These are phyloP conservation scores for Schwanniomyces pseudopolymorphus DNA, from an alignment of 805 yeast genomes.

Conservation along the genomic window DNA sequence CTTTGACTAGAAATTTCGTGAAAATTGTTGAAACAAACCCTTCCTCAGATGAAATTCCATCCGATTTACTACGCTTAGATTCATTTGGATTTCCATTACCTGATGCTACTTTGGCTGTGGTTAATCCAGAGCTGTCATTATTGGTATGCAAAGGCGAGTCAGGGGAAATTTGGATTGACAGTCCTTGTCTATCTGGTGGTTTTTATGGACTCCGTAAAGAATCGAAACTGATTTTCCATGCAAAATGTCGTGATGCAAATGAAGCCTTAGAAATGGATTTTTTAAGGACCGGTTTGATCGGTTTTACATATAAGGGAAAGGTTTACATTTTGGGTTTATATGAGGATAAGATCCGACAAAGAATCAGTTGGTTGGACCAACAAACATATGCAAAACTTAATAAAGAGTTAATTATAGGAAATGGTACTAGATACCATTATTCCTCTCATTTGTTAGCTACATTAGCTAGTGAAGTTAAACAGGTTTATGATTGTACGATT, in stretches of 20 bases:
- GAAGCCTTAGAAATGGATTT: constrained; percentile 76
- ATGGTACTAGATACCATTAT: constrained; percentile 66
- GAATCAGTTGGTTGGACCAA: constrained; percentile 65
- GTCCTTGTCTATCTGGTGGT: constrained; percentile 87
- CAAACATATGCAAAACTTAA: constrained; percentile 29
- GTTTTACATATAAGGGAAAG: constrained; percentile 84
- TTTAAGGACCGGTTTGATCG: constrained; percentile 86
- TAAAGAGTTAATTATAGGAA: constrained; percentile 33
- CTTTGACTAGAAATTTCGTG: constrained; percentile 69
- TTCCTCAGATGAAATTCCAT: constrained; percentile 44
- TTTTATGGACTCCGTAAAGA: constrained; percentile 71
- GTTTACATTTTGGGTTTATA: constrained; percentile 85
- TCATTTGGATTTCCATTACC: constrained; percentile 95
- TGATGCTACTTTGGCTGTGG: constrained; percentile 90
- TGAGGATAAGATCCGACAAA: constrained; percentile 86
- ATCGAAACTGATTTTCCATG: constrained; percentile 76
- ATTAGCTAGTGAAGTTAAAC: constrained; percentile 74
- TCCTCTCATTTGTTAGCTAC: constrained; percentile 86
- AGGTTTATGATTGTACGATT: constrained; percentile 85
- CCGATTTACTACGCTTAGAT: constrained; percentile 63
- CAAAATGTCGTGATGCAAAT: constrained; percentile 69
- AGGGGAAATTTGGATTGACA: constrained; percentile 98
- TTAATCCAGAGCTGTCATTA: constrained; percentile 85
- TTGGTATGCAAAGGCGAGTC: constrained; percentile 75
- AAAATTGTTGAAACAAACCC: constrained; percentile 63